A percentile compares a stretch with the other conserved stretches of the same genome.
Evolutionary conservation across 345 rosid species (phyloP).

Genomic region (Syzygium aqueum): DNA sequence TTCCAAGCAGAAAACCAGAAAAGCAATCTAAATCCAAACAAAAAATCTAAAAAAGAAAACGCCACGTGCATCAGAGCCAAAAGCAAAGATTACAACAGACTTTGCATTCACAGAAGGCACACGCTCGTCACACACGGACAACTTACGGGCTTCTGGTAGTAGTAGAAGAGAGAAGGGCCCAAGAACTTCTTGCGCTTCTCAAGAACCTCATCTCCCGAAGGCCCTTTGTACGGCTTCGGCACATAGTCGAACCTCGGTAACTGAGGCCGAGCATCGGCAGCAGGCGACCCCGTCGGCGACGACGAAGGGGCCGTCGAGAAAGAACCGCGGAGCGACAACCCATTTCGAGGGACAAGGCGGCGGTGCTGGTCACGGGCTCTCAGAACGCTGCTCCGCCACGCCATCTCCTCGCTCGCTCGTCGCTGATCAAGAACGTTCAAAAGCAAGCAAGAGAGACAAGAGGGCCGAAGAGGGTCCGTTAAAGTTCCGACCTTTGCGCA

Average conservation of each 20-base stretch:
- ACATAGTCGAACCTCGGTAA: conserved; percentile 61
- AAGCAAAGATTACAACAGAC: neutral
- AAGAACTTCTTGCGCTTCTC: conserved; percentile 71
- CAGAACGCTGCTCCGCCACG: conserved; percentile 26
- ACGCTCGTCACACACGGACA: neutral
- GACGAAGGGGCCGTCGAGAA: conserved; percentile 1
- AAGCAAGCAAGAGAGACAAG: neutral
- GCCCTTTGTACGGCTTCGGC: conserved; percentile 73
- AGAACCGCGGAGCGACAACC: neutral
- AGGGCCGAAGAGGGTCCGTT: neutral
- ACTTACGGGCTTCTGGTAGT: conserved; percentile 81
- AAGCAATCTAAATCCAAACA: neutral
- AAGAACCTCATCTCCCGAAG: conserved; percentile 56
- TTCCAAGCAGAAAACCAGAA: neutral
- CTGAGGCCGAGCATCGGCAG: conserved; percentile 24
- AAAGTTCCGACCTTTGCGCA: neutral
- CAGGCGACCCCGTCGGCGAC: conserved; percentile 12
- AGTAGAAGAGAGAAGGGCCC: conserved; percentile 86
- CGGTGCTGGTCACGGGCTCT: neutral
- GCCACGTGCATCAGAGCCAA: neutral
- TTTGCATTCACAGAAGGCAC: neutral
- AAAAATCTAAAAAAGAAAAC: neutral
- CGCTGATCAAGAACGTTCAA: neutral
- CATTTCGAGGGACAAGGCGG: neutral
- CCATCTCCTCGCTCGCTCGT: conserved; percentile 12